Evolutionary conservation across 345 rosid genomes (phyloP).

Genomic region (Melaleuca alternifolia): DNA sequence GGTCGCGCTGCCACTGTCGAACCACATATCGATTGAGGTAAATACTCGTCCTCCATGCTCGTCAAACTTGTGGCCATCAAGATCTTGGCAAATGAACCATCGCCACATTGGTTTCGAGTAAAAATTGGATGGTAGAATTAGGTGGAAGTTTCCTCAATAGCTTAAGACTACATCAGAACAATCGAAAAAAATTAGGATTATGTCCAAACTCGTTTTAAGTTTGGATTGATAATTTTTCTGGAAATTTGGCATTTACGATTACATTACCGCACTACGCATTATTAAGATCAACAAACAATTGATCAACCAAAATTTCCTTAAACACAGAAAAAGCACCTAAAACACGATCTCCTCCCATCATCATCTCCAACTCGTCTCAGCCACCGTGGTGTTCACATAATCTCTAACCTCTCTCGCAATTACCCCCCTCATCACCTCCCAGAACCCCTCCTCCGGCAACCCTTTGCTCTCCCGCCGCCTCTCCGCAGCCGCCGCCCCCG

Average conservation of each 20-base stretch:
- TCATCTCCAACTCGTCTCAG: neutral
- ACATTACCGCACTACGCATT: neutral
- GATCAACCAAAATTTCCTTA: neutral
- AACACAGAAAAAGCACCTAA: neutral
- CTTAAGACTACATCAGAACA: neutral
- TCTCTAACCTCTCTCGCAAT: conserved; percentile 12
- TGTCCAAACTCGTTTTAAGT: neutral
- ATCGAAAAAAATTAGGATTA: neutral
- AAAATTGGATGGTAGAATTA: neutral
- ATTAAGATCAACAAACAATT: neutral
- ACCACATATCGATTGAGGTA: neutral
- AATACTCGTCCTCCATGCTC: neutral
- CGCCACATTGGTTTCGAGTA: neutral
- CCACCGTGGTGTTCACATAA: neutral
- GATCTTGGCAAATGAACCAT: neutral
- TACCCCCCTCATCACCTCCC: conserved; percentile 11
- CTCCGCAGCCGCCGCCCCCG: neutral
- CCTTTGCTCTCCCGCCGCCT: neutral
- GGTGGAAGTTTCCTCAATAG: neutral
- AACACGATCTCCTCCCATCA: neutral
- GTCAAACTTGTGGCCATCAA: neutral
- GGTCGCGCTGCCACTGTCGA: neutral
- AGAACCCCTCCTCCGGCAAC: conserved; percentile 7
- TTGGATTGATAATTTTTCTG: neutral
- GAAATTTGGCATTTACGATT: neutral